Evolutionary conservation across 805 yeast species (phyloP).

Genomic region (Lipomyces yamadae): DNA sequence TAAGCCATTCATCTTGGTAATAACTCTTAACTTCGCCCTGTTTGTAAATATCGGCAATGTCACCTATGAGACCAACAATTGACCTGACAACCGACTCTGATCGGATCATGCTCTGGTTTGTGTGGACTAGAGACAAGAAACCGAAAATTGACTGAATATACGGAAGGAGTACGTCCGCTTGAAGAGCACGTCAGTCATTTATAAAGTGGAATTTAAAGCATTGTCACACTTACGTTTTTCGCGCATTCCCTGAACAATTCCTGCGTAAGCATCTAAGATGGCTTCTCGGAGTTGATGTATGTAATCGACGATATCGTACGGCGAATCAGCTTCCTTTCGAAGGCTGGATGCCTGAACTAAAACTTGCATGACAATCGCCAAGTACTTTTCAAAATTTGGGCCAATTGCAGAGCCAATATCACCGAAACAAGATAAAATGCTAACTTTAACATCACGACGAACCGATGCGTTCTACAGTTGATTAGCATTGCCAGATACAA

Average conservation of each 20-base stretch:
- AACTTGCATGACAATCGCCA: constrained; percentile 77
- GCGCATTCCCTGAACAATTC: constrained; percentile 88
- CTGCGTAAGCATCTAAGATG: constrained; percentile 94
- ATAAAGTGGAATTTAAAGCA: background rate
- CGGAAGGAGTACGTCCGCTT: constrained; percentile 62
- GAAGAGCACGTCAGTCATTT: background rate
- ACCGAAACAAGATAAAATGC: constrained; percentile 90
- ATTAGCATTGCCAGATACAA: background rate
- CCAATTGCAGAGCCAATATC: constrained; percentile 93
- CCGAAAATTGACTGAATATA: constrained; percentile 72
- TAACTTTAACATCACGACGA: constrained; percentile 81
- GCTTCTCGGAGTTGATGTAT: constrained; percentile 75
- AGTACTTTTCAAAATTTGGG: constrained; percentile 70
- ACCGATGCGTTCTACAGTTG: constrained; percentile 45
- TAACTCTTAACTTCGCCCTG: constrained; percentile 71
- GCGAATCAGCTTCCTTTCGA: constrained; percentile 52
- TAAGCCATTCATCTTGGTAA: constrained; percentile 77
- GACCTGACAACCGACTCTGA: constrained; percentile 78
- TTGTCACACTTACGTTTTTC: constrained; percentile 49
- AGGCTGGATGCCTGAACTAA: constrained; percentile 49
- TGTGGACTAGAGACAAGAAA: constrained; percentile 64
- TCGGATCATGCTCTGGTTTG: constrained; percentile 62
- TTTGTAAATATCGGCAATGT: constrained; percentile 84
- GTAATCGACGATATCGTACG: constrained; percentile 79
- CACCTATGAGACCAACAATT: constrained; percentile 90